phyloP scores from a whole-genome alignment of 176 grass and related monocot genomes.

The Musa schizocarpa region DNA sequence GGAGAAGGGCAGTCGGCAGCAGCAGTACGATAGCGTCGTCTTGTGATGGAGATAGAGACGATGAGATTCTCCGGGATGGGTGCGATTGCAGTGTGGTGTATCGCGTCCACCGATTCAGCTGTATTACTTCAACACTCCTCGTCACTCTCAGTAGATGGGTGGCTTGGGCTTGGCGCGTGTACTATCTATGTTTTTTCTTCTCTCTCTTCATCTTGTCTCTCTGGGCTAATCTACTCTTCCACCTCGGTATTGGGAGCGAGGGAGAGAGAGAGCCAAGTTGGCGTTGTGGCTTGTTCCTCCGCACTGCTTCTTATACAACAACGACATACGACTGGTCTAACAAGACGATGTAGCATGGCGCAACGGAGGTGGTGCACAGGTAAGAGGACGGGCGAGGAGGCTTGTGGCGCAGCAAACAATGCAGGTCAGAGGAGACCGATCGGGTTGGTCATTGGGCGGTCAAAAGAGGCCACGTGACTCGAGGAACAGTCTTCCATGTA shows the following conservation, averaged over 20 bases:
- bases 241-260: no score
- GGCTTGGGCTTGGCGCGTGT: neutral
- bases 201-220: no score
- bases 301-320: no score
- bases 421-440: constrained; percentile 20
- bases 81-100: neutral
- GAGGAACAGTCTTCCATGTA: constrained; percentile 83
- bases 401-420: constrained; percentile 25
- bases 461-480: constrained; percentile 95
- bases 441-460: constrained; percentile 41
- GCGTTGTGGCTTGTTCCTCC: no score
- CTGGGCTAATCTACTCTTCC: no score
- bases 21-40: constrained; percentile 17
- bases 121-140: neutral
- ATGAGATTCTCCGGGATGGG: neutral
- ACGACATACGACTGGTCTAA: neutral
- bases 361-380: neutral
- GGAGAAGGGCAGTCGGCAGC: constrained; percentile 23
- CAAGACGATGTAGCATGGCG: neutral
- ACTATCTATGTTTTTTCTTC: no score
- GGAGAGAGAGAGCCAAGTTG: no score
- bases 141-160: neutral
- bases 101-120: neutral
- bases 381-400: constrained; percentile 1
- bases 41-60: neutral